Evolutionary conservation across 352 stramenopile genomes (phyloP).

Genomic region (Phytophthora uliginosa): DNA sequence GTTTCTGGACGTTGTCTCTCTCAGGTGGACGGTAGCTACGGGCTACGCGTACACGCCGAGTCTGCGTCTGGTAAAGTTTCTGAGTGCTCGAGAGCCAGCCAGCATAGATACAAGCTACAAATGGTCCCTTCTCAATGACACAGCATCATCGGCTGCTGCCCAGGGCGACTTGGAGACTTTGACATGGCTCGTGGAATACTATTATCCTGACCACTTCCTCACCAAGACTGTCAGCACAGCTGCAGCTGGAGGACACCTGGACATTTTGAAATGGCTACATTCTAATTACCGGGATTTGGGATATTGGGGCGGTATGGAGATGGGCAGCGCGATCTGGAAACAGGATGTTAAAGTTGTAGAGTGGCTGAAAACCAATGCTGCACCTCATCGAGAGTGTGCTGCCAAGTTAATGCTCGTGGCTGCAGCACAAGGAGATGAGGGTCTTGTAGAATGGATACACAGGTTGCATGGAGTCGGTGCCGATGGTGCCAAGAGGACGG

Average conservation of each 20-base stretch:
- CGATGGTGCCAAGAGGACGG: conserved; percentile 14
- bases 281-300: conserved; percentile 10
- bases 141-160: conserved; percentile 7
- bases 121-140: conserved; percentile 17
- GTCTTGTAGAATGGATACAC: conserved; percentile 18
- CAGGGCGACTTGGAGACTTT: conserved; percentile 24
- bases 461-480: conserved; percentile 4
- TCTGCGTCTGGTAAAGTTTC: conserved; percentile 22
- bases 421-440: conserved; percentile 17
- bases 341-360: conserved; percentile 9
- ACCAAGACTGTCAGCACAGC: conserved; percentile 22
- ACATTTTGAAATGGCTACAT: conserved; percentile 27
- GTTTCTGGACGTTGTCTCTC: conserved; percentile 18
- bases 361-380: conserved; percentile 19
- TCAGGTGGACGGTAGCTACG: conserved; percentile 17
- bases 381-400: conserved; percentile 13
- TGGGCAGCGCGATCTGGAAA: conserved; percentile 13
- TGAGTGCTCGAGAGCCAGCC: conserved; percentile 15
- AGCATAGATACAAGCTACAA: conserved; percentile 14
- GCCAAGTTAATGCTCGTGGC: conserved; percentile 19
- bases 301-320: conserved; percentile 20
- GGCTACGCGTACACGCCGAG: conserved; percentile 10
- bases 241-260: conserved; percentile 19
- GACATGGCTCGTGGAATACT: conserved; percentile 22
- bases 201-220: conserved; percentile 21